phyloP scores from a whole-genome alignment of 768 basidiomycete species.

The Goffeauzyma gilvescens region DNA sequence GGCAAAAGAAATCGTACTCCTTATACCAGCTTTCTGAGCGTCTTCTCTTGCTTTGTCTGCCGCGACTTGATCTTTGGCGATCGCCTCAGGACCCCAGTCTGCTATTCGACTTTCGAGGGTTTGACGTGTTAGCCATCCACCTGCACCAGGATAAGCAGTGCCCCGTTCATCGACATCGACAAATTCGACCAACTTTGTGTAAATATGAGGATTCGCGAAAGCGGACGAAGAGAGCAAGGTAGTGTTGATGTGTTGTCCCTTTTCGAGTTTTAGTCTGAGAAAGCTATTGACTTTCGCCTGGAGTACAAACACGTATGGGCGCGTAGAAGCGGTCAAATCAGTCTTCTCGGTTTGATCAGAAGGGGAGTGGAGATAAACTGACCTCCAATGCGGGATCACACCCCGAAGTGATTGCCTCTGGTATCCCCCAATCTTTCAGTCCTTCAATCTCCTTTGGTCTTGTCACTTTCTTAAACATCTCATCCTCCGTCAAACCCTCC shows the following conservation, averaged over 20 bases:
- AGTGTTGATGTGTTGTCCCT: slow-evolving; percentile 83
- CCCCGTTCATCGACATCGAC: slow-evolving; percentile 72
- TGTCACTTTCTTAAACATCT: slow-evolving; percentile 17
- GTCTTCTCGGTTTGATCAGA: neutral
- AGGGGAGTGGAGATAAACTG: neutral
- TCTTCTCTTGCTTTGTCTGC: slow-evolving; percentile 44
- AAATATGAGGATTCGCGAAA: slow-evolving; percentile 93
- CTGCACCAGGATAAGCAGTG: slow-evolving; percentile 59
- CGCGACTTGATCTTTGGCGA: too few relatives aligned
- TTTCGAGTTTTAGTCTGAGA: slow-evolving; percentile 48
- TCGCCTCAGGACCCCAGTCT: slow-evolving; percentile 65
- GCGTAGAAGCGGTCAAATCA: neutral
- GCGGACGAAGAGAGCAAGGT: slow-evolving; percentile 78
- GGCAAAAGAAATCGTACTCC: slow-evolving; percentile 48
- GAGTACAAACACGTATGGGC: neutral
- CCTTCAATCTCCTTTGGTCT: slow-evolving; percentile 14
- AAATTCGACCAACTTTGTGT: slow-evolving; percentile 77
- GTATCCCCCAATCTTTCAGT: slow-evolving; percentile 26
- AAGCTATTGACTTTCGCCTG: slow-evolving; percentile 72
- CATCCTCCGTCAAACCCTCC: slow-evolving; percentile 17
- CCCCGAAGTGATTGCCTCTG: slow-evolving; percentile 3
- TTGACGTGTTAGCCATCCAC: slow-evolving; percentile 41
- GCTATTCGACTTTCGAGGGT: slow-evolving; percentile 44
- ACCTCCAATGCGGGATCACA: slow-evolving; percentile 2
- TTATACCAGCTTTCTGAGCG: slow-evolving; percentile 40